These are phyloP conservation scores for Iris macrosiphon DNA, from an alignment of 106 monocot species.

Conservation along the genomic window DNA sequence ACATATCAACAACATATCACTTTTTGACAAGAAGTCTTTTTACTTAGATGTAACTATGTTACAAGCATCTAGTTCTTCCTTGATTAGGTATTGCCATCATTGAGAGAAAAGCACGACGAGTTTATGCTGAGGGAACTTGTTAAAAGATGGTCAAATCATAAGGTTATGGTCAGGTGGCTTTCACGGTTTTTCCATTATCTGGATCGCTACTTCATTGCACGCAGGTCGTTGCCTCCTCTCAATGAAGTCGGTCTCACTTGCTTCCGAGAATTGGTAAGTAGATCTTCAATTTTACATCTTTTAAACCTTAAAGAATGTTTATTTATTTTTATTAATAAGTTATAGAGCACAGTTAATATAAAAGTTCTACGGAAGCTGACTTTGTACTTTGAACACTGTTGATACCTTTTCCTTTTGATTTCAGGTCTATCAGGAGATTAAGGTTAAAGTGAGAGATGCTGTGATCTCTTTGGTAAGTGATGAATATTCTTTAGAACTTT, in stretches of 20 bases:
- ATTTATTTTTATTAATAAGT: too few relatives aligned
- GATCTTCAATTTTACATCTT: too few relatives aligned
- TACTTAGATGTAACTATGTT: too few relatives aligned
- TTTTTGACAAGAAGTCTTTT: background rate
- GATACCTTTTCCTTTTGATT: slow-evolving; percentile 3
- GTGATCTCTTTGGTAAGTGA: slow-evolving; percentile 70
- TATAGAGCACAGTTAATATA: too few relatives aligned
- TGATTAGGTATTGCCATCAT: slow-evolving; percentile 63
- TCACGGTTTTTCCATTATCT: slow-evolving; percentile 80
- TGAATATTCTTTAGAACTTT: background rate
- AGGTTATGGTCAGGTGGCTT: slow-evolving; percentile 83
- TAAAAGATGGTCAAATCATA: slow-evolving; percentile 83
- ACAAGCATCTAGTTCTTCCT: too few relatives aligned
- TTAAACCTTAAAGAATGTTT: too few relatives aligned
- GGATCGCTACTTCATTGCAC: slow-evolving; percentile 67
- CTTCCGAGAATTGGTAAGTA: slow-evolving; percentile 76
- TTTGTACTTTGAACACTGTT: too few relatives aligned
- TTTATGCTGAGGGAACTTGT: slow-evolving; percentile 81
- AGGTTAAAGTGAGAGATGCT: slow-evolving; percentile 49
- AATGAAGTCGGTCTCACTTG: slow-evolving; percentile 80
- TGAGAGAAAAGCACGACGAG: slow-evolving; percentile 81
- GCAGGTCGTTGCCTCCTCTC: slow-evolving; percentile 60
- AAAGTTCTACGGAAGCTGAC: too few relatives aligned
- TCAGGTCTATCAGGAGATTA: slow-evolving; percentile 67
- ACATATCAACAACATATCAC: too few relatives aligned